These are phyloP conservation scores for Boletus rubropictus DNA, from an alignment of 768 basidiomycete genomes.

Conservation along the genomic window DNA sequence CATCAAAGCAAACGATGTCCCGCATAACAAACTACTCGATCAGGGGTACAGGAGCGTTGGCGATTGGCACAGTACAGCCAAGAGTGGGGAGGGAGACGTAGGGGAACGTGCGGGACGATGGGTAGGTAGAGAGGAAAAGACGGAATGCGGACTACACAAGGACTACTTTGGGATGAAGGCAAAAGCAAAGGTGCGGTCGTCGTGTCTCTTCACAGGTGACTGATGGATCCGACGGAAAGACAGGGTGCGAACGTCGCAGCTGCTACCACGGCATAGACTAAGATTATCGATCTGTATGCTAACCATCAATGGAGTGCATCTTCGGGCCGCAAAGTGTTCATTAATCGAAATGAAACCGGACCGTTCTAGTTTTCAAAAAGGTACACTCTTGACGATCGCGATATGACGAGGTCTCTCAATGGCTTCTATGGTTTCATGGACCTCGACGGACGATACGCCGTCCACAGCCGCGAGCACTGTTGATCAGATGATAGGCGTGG, in stretches of 20 bases:
- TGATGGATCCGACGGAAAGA: not conserved
- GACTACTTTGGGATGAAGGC: constrained; percentile 79
- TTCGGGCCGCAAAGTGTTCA: not conserved
- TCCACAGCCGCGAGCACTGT: too few relatives aligned
- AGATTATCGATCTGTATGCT: not conserved
- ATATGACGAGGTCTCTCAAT: too few relatives aligned
- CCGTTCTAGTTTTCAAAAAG: too few relatives aligned
- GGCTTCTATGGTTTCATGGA: too few relatives aligned
- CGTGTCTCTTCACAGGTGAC: not conserved
- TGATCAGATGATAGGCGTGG: too few relatives aligned
- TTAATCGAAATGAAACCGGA: too few relatives aligned
- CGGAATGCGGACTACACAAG: constrained; percentile 92
- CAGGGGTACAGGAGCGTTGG: constrained; percentile 95
- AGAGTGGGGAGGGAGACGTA: constrained; percentile 57
- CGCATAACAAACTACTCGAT: constrained; percentile 79
- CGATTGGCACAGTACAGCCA: constrained; percentile 94
- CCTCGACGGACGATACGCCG: too few relatives aligned
- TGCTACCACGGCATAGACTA: not conserved
- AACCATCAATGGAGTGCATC: not conserved
- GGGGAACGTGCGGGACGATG: constrained; percentile 88
- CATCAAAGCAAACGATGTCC: constrained; percentile 74
- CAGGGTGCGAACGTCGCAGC: not conserved
- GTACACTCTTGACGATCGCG: too few relatives aligned
- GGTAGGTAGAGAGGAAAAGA: constrained; percentile 80
- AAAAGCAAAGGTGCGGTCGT: constrained; percentile 36